A percentile compares a stretch with the other conserved stretches of the same genome.
Evolutionary conservation across 495 filamentous ascomycete genomes (phyloP).

Genomic region (Polyplosphaeria fusca): DNA sequence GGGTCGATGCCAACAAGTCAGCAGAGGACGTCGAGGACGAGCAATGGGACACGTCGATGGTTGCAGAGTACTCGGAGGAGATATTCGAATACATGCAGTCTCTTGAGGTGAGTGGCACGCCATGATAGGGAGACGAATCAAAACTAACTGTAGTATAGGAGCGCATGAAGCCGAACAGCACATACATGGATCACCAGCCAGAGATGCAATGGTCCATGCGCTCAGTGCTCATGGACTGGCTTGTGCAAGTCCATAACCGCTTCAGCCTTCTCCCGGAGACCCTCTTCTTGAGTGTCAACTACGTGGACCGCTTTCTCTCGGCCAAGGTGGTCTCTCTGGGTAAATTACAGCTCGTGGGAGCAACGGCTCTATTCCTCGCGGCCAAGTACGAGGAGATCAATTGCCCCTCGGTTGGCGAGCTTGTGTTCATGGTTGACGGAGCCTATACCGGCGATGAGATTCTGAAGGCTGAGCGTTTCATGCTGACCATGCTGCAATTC

Average conservation of each 20-base stretch:
- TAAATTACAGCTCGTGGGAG: conserved; percentile 94
- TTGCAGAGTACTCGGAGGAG: conserved; percentile 91
- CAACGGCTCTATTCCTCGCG: conserved; percentile 91
- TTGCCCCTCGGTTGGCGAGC: conserved; percentile 88
- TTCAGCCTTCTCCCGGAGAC: conserved; percentile 92
- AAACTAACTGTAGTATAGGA: too few species aligned
- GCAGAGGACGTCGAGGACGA: conserved; percentile 78
- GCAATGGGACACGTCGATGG: conserved; percentile 93
- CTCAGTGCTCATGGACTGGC: conserved; percentile 95
- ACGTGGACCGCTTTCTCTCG: conserved; percentile 94
- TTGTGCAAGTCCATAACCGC: conserved; percentile 90
- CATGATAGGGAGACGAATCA: too few species aligned
- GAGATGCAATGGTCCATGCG: conserved; percentile 99
- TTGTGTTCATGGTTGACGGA: conserved; percentile 96
- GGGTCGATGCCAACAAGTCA: conserved; percentile 60
- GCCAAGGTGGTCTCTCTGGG: conserved; percentile 89
- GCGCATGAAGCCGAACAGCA: conserved; percentile 74
- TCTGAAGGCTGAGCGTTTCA: conserved; percentile 95
- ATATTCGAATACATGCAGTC: conserved; percentile 89
- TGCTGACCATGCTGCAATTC: conserved; percentile 92
- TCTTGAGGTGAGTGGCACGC: conserved; percentile 79
- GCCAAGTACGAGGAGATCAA: conserved; percentile 99
- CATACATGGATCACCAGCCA: conserved; percentile 96
- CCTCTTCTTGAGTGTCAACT: conserved; percentile 88
- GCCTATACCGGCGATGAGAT: conserved; percentile 89